A percentile compares a stretch with the other conserved stretches of the same genome.
These are phyloP conservation scores for Globisporangium okanoganense DNA, from an alignment of 352 stramenopile species.

Conservation along the genomic window DNA sequence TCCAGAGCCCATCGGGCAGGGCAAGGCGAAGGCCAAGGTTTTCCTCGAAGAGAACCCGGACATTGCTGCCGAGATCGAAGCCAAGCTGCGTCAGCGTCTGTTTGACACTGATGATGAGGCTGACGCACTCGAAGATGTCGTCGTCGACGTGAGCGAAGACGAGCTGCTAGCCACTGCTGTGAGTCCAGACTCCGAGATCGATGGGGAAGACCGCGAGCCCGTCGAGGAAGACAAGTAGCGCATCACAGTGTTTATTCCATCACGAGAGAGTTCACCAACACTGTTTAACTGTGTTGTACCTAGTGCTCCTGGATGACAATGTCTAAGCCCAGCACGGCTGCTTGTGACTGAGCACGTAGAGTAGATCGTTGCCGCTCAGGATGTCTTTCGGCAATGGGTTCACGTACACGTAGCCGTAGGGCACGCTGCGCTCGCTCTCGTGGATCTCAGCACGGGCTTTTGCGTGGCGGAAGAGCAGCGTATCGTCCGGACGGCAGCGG, in stretches of 20 bases:
- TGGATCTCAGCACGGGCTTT: conserved; percentile 49
- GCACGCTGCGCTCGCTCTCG: conserved; percentile 62
- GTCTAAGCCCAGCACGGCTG: conserved; percentile 59
- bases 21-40: conserved; percentile 78
- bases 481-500: conserved; percentile 55
- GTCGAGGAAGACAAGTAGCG: conserved; percentile 13
- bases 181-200: not conserved
- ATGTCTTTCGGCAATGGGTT: conserved; percentile 75
- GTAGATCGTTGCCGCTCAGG: conserved; percentile 73
- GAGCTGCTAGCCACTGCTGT: conserved; percentile 2
- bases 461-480: conserved; percentile 18
- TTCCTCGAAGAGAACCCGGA: conserved; percentile 76
- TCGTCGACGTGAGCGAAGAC: conserved; percentile 7
- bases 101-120: conserved; percentile 31
- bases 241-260: not conserved
- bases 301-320: not conserved
- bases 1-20: conserved; percentile 80
- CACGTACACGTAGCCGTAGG: conserved; percentile 83
- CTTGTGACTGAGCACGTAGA: conserved; percentile 82
- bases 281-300: not conserved
- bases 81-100: conserved; percentile 59
- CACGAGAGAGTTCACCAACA: not conserved
- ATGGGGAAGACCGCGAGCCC: not conserved
- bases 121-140: conserved; percentile 14
- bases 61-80: conserved; percentile 66